Conservation (phyloP, 1,139 yeast species). For the Candida sp. region DNA sequence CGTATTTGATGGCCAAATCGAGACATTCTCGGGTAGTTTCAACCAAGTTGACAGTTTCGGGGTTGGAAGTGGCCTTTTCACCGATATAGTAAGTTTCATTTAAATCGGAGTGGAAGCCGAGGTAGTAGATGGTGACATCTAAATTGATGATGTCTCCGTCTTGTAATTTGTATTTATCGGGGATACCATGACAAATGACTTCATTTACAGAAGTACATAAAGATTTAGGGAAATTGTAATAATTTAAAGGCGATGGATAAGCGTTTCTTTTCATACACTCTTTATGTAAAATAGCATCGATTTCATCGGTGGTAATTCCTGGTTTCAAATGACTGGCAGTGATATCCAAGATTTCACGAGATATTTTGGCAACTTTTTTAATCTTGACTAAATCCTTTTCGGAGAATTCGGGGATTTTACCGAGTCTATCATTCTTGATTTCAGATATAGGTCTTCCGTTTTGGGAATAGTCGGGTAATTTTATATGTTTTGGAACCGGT, state of each 20-base stretch:
- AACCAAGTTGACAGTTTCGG: constrained; percentile 80
- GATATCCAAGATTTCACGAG: constrained; percentile 82
- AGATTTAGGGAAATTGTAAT: constrained; percentile 91
- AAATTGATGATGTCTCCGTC: constrained; percentile 96
- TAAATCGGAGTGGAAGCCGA: constrained; percentile 91
- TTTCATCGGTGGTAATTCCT: constrained; percentile 91
- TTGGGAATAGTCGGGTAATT: constrained; percentile 79
- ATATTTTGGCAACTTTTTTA: constrained; percentile 69
- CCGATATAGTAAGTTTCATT: constrained; percentile 98
- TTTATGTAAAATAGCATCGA: constrained; percentile 81
- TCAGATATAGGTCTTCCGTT: constrained; percentile 82
- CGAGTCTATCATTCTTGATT: constrained; percentile 66
- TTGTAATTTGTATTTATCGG: constrained; percentile 78
- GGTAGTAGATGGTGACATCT: constrained; percentile 81
- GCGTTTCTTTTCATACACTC: constrained; percentile 89
- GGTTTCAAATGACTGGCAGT: constrained; percentile 84
- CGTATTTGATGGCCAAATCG: constrained; percentile 75
- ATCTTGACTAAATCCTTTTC: constrained; percentile 71
- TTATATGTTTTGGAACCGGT: constrained; percentile 66
- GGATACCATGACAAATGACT: constrained; percentile 96
- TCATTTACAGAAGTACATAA: constrained; percentile 94
- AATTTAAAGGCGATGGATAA: constrained; percentile 95
- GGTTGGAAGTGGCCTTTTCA: constrained; percentile 71
- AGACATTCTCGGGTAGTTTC: constrained; percentile 93
- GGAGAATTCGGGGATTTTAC: constrained; percentile 58